A percentile compares a stretch with the other conserved stretches of the same genome.
Conservation (phyloP, 257 asterid species). For the Scutellaria minor region DNA sequence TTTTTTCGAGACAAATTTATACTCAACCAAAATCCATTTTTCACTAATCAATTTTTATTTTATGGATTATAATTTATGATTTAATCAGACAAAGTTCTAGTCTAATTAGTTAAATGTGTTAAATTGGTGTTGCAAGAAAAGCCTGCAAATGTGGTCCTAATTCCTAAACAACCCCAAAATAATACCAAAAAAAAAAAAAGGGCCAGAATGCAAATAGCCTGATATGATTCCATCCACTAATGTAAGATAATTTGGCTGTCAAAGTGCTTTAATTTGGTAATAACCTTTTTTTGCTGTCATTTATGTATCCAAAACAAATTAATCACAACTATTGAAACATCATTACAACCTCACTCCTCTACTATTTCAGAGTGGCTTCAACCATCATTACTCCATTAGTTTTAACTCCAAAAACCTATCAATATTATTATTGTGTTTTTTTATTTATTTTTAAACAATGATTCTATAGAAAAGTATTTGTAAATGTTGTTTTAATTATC, state of each 20-base stretch:
- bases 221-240: conserved; percentile 47
- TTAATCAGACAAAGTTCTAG: too few species aligned
- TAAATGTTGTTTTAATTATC: neutral
- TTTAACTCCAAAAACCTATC: too few species aligned
- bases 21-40: too few species aligned
- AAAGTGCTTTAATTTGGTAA: conserved; percentile 20
- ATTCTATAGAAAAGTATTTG: neutral
- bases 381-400: conserved; percentile 41
- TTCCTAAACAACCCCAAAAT: conserved; percentile 30
- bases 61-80: too few species aligned
- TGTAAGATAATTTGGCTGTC: conserved; percentile 43
- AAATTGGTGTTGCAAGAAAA: conserved; percentile 24
- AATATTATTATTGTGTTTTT: too few species aligned
- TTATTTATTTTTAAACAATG: too few species aligned
- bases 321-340: conserved; percentile 45
- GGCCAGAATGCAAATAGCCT: conserved; percentile 38
- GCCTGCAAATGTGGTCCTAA: conserved; percentile 46
- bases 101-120: neutral
- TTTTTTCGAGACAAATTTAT: too few species aligned
- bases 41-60: too few species aligned
- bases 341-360: conserved; percentile 39
- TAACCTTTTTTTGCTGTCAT: conserved; percentile 13
- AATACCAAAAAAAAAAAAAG: neutral
- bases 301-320: conserved; percentile 7
- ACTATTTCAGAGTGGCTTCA: conserved; percentile 31